Conservation (phyloP, 2,329 filamentous ascomycete genomes). For the Aspergillus tanneri region DNA sequence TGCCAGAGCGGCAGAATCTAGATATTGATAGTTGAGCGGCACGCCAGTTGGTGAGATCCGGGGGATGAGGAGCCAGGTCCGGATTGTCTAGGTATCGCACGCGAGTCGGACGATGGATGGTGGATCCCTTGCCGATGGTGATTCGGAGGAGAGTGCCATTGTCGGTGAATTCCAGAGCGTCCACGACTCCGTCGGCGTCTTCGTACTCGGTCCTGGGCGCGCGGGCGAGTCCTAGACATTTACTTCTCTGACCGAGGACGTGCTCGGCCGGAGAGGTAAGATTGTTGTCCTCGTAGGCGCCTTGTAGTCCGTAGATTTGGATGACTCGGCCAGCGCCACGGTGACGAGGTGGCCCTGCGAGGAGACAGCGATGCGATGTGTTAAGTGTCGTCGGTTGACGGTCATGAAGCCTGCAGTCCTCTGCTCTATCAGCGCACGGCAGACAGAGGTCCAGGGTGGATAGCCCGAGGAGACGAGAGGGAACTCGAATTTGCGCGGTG, state of each 20-base stretch:
- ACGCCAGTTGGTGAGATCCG: constrained; percentile 20
- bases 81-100: constrained; percentile 24
- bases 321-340: constrained; percentile 18
- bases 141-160: constrained; percentile 22
- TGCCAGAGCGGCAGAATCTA: constrained; percentile 22
- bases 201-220: constrained; percentile 11
- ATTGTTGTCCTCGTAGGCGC: not conserved
- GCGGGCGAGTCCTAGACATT: constrained; percentile 1
- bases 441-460: constrained; percentile 21
- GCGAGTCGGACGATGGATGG: constrained; percentile 16
- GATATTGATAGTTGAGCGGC: constrained; percentile 18
- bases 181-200: constrained; percentile 21
- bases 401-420: constrained; percentile 5
- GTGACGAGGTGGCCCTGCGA: constrained; percentile 17
- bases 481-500: constrained; percentile 7
- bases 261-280: constrained; percentile 16
- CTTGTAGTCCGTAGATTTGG: constrained; percentile 22
- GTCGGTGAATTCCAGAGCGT: constrained; percentile 21
- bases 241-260: constrained; percentile 11
- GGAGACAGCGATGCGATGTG: constrained; percentile 20
- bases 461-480: constrained; percentile 16
- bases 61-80: not conserved
- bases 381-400: constrained; percentile 15
- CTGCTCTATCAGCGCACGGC: constrained; percentile 12
- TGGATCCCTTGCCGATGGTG: constrained; percentile 17